A percentile compares a stretch with the other conserved stretches of the same genome.
Conservation (phyloP, 345 rosid species). For the Eucalyptus regnans region DNA sequence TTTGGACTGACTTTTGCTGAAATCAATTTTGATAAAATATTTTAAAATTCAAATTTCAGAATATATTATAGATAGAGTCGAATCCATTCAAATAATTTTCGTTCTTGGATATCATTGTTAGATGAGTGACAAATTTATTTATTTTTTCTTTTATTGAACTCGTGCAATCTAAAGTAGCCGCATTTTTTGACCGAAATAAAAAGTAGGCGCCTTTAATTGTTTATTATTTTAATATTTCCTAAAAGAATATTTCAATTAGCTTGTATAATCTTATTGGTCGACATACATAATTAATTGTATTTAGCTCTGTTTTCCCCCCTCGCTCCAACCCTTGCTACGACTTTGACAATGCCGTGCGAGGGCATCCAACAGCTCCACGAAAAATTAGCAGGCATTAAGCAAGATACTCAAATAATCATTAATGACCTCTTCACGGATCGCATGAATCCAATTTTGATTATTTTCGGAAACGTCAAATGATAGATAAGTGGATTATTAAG, state of each 20-base stretch:
- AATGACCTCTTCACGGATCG: neutral
- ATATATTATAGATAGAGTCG: neutral
- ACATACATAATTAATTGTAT: neutral
- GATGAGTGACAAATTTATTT: neutral
- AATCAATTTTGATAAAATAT: neutral
- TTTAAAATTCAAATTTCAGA: neutral
- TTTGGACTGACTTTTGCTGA: neutral
- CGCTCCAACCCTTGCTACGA: neutral
- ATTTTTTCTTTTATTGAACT: neutral
- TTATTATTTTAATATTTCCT: neutral
- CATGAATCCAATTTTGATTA: neutral
- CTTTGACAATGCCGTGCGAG: neutral
- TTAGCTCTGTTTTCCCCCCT: neutral
- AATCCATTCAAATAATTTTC: neutral
- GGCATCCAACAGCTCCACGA: neutral
- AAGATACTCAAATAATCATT: neutral
- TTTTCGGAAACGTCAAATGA: neutral
- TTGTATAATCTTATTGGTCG: neutral
- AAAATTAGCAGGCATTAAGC: neutral
- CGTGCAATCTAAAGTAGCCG: no score
- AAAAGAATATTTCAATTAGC: neutral
- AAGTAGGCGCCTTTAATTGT: neutral
- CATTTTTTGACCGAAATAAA: no score
- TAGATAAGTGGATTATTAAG: neutral
- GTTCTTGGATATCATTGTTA: neutral